phyloP scores from a whole-genome alignment of 176 grass and related monocot genomes.

The Echinochloa phyllopogon region DNA sequence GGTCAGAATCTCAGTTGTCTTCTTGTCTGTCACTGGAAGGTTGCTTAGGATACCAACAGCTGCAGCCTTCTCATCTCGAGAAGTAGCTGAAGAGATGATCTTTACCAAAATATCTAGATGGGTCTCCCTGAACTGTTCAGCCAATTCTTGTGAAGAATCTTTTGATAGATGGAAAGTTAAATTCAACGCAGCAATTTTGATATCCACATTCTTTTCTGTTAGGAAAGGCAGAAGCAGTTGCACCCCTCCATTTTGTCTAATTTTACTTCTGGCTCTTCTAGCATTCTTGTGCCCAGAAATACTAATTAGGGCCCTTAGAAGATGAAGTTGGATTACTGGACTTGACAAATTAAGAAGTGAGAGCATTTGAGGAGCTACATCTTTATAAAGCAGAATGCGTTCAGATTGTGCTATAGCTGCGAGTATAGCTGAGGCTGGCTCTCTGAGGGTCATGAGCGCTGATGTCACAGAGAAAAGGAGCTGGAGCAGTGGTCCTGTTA shows the following conservation, averaged over 20 bases:
- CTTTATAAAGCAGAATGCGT: constrained; percentile 67
- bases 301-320: constrained; percentile 83
- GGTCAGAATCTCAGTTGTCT: constrained; percentile 63
- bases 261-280: constrained; percentile 70
- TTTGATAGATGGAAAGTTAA: constrained; percentile 76
- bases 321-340: constrained; percentile 75
- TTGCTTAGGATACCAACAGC: constrained; percentile 77
- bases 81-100: constrained; percentile 53
- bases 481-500: constrained; percentile 66
- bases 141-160: constrained; percentile 69
- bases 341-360: constrained; percentile 80
- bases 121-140: constrained; percentile 62
- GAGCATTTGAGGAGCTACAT: constrained; percentile 74
- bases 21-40: constrained; percentile 72
- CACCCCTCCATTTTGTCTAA: constrained; percentile 78
- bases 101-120: constrained; percentile 76
- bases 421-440: constrained; percentile 81
- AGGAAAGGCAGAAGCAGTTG: constrained; percentile 85
- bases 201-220: constrained; percentile 62
- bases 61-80: constrained; percentile 65
- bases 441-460: constrained; percentile 79
- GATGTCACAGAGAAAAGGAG: constrained; percentile 93
- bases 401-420: constrained; percentile 77
- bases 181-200: constrained; percentile 64
- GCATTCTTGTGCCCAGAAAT: constrained; percentile 70